Conservation (phyloP, 495 filamentous ascomycete species). For the Lentithecium fluviatile region DNA sequence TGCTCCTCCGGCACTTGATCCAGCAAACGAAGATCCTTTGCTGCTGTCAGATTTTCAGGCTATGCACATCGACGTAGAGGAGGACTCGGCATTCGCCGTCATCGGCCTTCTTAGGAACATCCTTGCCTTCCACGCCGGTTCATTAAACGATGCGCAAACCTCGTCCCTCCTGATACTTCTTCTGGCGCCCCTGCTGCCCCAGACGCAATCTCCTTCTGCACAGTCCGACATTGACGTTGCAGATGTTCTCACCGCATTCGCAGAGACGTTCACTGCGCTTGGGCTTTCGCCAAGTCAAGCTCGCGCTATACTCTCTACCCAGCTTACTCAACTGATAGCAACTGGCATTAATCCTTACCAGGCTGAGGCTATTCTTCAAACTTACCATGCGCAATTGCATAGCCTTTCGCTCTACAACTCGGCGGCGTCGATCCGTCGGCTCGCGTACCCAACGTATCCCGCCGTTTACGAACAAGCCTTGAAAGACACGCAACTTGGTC, state of each 20-base stretch:
- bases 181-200: conserved; percentile 40
- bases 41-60: conserved; percentile 36
- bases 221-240: conserved; percentile 14
- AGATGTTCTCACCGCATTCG: conserved; percentile 28
- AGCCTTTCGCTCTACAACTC: conserved; percentile 34
- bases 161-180: conserved; percentile 39
- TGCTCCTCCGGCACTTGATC: conserved; percentile 30
- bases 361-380: conserved; percentile 42
- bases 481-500: conserved; percentile 38
- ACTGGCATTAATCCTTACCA: conserved; percentile 42
- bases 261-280: conserved; percentile 26
- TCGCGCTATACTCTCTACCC: conserved; percentile 26
- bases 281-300: conserved; percentile 33
- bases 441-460: conserved; percentile 42
- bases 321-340: conserved; percentile 29
- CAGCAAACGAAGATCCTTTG: conserved; percentile 29
- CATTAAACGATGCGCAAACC: conserved; percentile 40
- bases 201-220: conserved; percentile 27
- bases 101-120: conserved; percentile 38
- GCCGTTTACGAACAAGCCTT: conserved; percentile 42
- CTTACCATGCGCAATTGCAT: conserved; percentile 45
- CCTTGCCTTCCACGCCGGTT: conserved; percentile 33
- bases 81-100: conserved; percentile 35
- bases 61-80: conserved; percentile 30
- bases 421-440: conserved; percentile 39